Evolutionary conservation across 352 stramenopile species (phyloP), one percentile per base, ranked within the genome.

Genomic region (Thraustotheca clavata): DNA sequence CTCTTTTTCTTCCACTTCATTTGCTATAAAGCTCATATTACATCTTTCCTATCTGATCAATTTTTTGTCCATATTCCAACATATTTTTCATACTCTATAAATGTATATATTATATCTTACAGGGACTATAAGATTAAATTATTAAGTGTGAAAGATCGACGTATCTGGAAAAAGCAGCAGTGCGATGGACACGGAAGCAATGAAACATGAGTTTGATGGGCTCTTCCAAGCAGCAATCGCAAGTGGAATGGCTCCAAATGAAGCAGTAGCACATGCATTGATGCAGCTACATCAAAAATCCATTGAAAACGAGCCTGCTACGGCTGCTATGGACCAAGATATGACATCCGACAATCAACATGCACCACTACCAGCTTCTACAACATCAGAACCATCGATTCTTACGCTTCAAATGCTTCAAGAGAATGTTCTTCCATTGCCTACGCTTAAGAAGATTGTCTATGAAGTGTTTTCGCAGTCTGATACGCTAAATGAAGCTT

Each of bases 401-500:
- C 38, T 65, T 29, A 65, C 57, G 3, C 57, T 65, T 1, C 31
- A 29, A 1, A 24, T 65, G n/a, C 38, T 65, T 6, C 57, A 33
- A 11, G 34, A 11, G 4, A 38, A 34, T 8, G 22, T 31, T 2
- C 18, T 55, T 1, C 6, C 38, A 29, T 9, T 65, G 6, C 20
- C 57, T 7, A 33, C 24, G 11, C 46, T 65, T 40, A 29, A 54
- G 34, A 55, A 50, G 57, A 18, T 89, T 16, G 72, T 89, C 60
- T 91, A 91, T 61, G 66, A 77, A 33, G 69, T 83, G 5, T 91
- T 91, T 57, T 91, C 82, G 8, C 75, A 91, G 49, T 70, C 79
- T 18, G 61, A 79, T 14, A 70, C 62, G 5, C 34, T 91, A 8
- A 88, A 82, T 62, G 33, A 24, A 7, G 29, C 41, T 12, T 65